Base-by-base conservation (phyloP, 306 rosid species). In the Prunus salicina region DNA sequence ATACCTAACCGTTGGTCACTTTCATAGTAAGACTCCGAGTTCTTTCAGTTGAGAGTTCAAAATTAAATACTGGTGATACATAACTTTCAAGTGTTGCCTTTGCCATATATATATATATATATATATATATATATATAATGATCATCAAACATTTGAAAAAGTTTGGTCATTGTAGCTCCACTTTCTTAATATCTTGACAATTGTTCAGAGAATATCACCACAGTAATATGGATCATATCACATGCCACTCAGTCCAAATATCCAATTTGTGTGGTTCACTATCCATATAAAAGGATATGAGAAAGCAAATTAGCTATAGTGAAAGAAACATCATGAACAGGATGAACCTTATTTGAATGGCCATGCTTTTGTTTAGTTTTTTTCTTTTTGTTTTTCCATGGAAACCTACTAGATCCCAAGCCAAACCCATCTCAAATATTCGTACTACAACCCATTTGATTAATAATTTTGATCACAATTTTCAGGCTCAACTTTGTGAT, bases 221-320 rank as follows among this genome's bases (percentile, higher is more conserved):
- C 57, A 52, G 2, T 52, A 18, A 38, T 38, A 38, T 5, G 57
- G 20, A 4, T 52, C 5, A 52, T 24, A 62, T 55, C 52, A 38
- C 13, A 58, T 43, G 67, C 13, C 50, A 24, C 67, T 9, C 10
- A 2, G 11, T 22, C 56, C 72, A 9, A 56, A 22, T 71, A 55
- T 72, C 76, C 27, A 8, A 24, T 24, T 72, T 72, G 43, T 43
- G 67, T 58, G 76, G 67, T 67, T 43, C 67, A 41, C 56, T 24
- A 13, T 8, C 47, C 76, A 4, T 24, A 43, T 18, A 72, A 60
- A 25, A 13, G 47, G 22, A 38, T 13, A n/a, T 34, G 75, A n/a
- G 7, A 72, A 34, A 55, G 34, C 52, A 55, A 55, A 46, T 55
- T 71, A 55, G 62, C 46, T 19, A 53, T 5, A 27, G 46, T 49